Base-by-base conservation (phyloP, 805 yeast genomes). In the Groenewaldozyma tartarivorans region DNA sequence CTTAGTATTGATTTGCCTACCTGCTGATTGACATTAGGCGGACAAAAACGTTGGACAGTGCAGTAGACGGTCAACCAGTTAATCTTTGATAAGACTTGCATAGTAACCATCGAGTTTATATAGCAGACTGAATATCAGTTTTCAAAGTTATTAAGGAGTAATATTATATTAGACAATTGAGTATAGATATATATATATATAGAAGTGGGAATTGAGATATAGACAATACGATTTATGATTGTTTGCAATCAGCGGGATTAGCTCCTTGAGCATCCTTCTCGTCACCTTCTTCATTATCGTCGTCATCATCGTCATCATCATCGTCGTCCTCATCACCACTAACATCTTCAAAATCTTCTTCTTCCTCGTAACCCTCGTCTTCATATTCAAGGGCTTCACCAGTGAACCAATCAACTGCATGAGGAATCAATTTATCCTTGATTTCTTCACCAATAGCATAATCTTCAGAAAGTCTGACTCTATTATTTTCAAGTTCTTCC, bases 321-420 rank as follows among this genome's bases (percentile, higher is more conserved):
- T 69, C 78, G 11, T 72, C 84, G 3, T 74, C 85, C 29, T 71
- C 83, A 13, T 74, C 83, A 4, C 67, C 77, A 2, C 67, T 77
- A 9, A 72, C 79, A 3, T 71, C 80, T 2, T 71, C 80, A 17
- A 67, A 75, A 15, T 74, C 84, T 6, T 72, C 86, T 11, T 74
- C 76, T 18, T 69, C 74, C 32, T 66, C 79, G 15, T 72, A 84
- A 26, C 72, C 73, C 46, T 65, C 69, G 37, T 68, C 75, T 49
- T 74, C 81, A 57, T 74, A 83, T 43, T 83, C 94, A 44, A 90
- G 72, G 19, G 98, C 98, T 50, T 86, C 86, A 36, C 98, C 98
- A 6, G 98, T 90, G 63, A 87, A 92, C 97, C 98, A 92, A 62
- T 90, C 97, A 55, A 92, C 75, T 39, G 97, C 97, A 59, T 96